Evolutionary conservation across 2,329 filamentous ascomycete species (phyloP).

Genomic region (Trichoderma lentiforme): DNA sequence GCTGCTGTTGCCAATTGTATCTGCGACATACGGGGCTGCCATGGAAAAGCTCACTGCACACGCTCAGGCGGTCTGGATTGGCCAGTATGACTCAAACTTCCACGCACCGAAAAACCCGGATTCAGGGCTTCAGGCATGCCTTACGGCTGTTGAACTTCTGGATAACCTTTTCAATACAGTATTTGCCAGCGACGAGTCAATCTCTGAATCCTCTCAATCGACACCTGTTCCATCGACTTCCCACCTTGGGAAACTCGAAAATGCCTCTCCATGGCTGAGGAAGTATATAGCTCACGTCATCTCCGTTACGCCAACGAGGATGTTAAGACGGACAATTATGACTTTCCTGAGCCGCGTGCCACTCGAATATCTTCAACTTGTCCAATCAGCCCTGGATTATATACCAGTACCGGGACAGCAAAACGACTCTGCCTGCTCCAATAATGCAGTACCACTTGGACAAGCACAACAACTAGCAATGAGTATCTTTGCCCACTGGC

Average conservation of each 20-base stretch:
- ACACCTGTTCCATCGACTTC: not conserved
- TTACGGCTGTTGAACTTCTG: not conserved
- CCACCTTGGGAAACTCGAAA: not conserved
- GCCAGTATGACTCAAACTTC: not conserved
- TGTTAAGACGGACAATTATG: not conserved
- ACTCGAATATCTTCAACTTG: slow-evolving; percentile 3
- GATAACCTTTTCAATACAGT: not conserved
- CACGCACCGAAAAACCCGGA: not conserved
- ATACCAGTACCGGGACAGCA: not conserved
- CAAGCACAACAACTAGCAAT: not conserved
- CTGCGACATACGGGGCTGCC: not conserved
- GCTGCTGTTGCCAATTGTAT: not conserved
- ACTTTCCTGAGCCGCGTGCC: slow-evolving; percentile 3
- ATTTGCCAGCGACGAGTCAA: not conserved
- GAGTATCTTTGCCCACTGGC: slow-evolving; percentile 10
- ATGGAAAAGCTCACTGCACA: not conserved
- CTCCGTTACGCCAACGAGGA: not conserved
- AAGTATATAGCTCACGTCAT: not conserved
- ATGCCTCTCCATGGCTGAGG: slow-evolving; percentile 6
- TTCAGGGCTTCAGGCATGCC: not conserved
- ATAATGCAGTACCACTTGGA: not conserved
- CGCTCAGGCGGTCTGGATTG: not conserved
- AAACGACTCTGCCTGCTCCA: not conserved
- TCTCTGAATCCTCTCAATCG: not conserved
- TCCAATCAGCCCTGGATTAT: slow-evolving; percentile 12